Evolutionary conservation across 2,329 filamentous ascomycete genomes (phyloP), one percentile per base, ranked within the genome.

Genomic region (Calonectria hongkongensis): DNA sequence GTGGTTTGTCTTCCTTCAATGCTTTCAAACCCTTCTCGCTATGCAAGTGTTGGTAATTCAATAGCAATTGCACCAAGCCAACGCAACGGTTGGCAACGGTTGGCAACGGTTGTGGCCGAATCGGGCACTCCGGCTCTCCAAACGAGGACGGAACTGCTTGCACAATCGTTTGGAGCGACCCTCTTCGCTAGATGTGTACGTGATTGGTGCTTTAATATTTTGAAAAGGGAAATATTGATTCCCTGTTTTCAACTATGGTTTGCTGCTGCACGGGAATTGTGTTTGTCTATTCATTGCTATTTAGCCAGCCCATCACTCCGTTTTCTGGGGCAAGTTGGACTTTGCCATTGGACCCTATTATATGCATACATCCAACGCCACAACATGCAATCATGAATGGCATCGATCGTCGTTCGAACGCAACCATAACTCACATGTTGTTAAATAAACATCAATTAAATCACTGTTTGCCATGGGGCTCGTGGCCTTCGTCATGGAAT

Each of bases 381-480:
- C 25, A 28, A n/a, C 27, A 43, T 21, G 18, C 39, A 15, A 5
- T 15, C n/a, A 64, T 25, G 3, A 18, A 51, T 2, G 10, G 4
- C 5, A 45, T 47, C 21, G 12, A 1, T 28, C 16, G 30, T 28
- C 30, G 10, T 21, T 10, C 9, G 10, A 41, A 18, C 43, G 21
- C 6, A 12, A 43, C 25, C 10, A 43, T 8, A 3, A 25, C 33
- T 18, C 54, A 39, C 10, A 18, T 66, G 25, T 8, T 2, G 18
- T 36, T 9, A 15, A 36, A 54, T 36, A 27, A 4, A 28, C 18
- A 16, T 65, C 62, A 66, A 70, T 66, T 45, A 15, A 3, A 45
- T 62, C 58, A 65, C 70, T 50, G 70, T 72, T 68, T 64, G 30
- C 6, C 9, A n/a, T 68, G 65, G 65, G 30, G 25, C 27, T 15